Base-by-base conservation (phyloP, 73 alveolate species). In the Paramecium primaurelia region DNA sequence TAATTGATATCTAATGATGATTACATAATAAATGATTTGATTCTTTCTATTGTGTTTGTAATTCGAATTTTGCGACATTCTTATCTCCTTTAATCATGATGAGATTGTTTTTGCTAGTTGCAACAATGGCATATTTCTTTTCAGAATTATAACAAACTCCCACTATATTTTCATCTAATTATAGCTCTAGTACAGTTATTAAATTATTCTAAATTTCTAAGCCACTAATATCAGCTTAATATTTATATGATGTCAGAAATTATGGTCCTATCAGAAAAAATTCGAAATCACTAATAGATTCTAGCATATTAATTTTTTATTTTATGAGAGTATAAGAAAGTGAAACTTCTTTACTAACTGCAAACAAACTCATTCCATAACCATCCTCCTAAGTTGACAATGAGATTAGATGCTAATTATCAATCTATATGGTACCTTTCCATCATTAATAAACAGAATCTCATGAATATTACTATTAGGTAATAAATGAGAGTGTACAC, bases 301-400 rank as follows among this genome's bases (percentile, higher is more conserved):
- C 88, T 16, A 75, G 18, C 49, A 37, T 22, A 38, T 30, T 34
- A 6, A 75, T 40, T 40, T 75, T 34, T 34, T 22, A 37, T 40
- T 75, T 75, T 8, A 75, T 37, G 7, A 26, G 88, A 2, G 88
- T 87, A 54, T 34, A 87, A 34, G 88, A 87, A 37, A 77, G 73
- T 87, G 86, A 49, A 28, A 64, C 86, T 68, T 87, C 93, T 68
- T 87, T 87, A n/a, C 54, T 37, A 38, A 87, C 77, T 37, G 54
- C 30, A 87, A 64, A 87, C 11, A 87, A 42, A 42, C 88, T 60
- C 44, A 87, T 59, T 36, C 84, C 86, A 47, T 32, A 87, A 36
- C 93, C 93, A 25, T 87, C 86, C 58, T 59, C 71, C n/a, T 44
- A 18, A 7, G 71, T 71, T 3, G 80, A 59, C 9, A 87, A 58